phyloP scores from a whole-genome alignment of 129 eudicot species.

The Deinandra increscens region DNA sequence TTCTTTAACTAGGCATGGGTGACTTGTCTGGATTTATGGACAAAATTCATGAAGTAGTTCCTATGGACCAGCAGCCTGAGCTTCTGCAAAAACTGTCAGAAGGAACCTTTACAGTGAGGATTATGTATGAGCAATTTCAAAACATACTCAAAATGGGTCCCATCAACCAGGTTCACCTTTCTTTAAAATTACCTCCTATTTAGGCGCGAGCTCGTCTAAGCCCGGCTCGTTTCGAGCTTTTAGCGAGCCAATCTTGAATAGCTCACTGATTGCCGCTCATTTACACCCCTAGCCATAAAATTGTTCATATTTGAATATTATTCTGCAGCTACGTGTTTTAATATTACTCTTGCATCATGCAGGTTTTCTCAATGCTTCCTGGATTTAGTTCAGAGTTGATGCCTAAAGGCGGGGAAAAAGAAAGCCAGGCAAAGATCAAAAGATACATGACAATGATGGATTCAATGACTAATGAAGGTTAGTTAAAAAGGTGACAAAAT shows the following conservation, averaged over 20 bases:
- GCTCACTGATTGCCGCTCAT: too few species aligned
- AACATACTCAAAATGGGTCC: constrained; percentile 87
- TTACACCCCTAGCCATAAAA: too few species aligned
- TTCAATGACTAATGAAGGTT: constrained; percentile 96
- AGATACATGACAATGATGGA: constrained; percentile 99
- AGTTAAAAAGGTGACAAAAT: constrained; percentile 17
- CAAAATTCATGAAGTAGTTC: constrained; percentile 95
- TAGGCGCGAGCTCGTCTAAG: too few species aligned
- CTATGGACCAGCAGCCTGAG: constrained; percentile 92
- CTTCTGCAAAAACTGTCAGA: constrained; percentile 86
- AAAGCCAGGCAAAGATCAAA: constrained; percentile 95
- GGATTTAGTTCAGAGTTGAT: constrained; percentile 92
- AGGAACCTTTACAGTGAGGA: constrained; percentile 76
- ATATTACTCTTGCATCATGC: background rate
- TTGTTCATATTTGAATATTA: too few species aligned
- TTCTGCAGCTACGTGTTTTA: too few species aligned
- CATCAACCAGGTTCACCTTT: constrained; percentile 64
- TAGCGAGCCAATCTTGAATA: too few species aligned
- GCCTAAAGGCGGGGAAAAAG: constrained; percentile 95
- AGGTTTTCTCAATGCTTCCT: constrained; percentile 99
- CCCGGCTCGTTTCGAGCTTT: too few species aligned
- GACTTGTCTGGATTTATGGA: constrained; percentile 88
- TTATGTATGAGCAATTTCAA: constrained; percentile 83
- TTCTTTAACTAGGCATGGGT: constrained; percentile 68
- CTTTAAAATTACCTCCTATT: background rate